Conservation (phyloP, 2,329 filamentous ascomycete genomes). For the Aspergillus clavatus region DNA sequence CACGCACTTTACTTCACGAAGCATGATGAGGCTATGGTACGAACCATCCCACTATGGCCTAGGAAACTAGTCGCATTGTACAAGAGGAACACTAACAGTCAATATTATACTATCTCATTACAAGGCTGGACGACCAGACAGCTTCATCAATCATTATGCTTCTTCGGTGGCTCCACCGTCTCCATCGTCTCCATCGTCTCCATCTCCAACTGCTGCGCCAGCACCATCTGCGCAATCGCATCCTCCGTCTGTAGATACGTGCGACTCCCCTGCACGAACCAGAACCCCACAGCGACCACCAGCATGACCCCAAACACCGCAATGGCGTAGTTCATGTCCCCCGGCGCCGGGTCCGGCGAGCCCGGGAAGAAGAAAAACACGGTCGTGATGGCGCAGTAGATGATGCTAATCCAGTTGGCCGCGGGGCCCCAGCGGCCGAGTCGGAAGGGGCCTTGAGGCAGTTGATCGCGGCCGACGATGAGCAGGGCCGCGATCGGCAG, state of each 20-base stretch:
- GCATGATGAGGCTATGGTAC: too few relatives aligned
- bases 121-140: background rate
- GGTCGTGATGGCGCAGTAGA: conserved; percentile 50
- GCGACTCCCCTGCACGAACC: conserved; percentile 45
- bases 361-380: conserved; percentile 54
- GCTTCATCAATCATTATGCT: background rate
- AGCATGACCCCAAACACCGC: conserved; percentile 55
- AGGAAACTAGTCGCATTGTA: too few relatives aligned
- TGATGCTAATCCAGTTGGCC: conserved; percentile 47
- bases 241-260: conserved; percentile 34
- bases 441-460: conserved; percentile 44
- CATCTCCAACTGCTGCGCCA: conserved; percentile 20
- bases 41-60: too few relatives aligned
- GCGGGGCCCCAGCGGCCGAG: conserved; percentile 43
- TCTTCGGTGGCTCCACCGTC: background rate
- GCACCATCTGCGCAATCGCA: conserved; percentile 23
- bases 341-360: conserved; percentile 40
- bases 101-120: too few relatives aligned
- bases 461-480: conserved; percentile 49
- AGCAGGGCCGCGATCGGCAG: conserved; percentile 50
- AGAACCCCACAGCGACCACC: conserved; percentile 47
- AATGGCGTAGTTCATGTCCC: conserved; percentile 56
- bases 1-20: too few relatives aligned
- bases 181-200: too few relatives aligned
- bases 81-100: too few relatives aligned